Percentiles rank a stretch among this genome's conserved stretches.
phyloP scores from a whole-genome alignment of 371 early-diverging fungal species.

The Apophysomyces sp. region DNA sequence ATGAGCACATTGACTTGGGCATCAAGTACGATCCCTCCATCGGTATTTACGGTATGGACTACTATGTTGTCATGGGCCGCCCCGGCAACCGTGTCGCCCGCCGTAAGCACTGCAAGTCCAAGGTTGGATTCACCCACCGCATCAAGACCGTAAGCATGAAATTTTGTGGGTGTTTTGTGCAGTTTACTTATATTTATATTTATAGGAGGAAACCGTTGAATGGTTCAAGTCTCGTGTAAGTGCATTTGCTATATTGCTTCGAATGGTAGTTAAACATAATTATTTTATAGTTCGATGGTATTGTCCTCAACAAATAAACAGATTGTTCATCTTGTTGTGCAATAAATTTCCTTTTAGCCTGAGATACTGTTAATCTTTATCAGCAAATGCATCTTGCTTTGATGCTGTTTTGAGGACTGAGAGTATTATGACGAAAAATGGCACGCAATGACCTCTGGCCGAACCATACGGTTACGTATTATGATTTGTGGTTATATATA shows the following conservation, averaged over 20 bases:
- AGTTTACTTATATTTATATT: neutral
- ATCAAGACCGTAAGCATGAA: conserved; percentile 81
- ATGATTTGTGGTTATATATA: no score
- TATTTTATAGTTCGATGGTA: conserved; percentile 75
- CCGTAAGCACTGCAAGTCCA: conserved; percentile 89
- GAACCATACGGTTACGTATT: no score
- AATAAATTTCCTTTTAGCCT: neutral
- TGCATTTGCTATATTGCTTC: neutral
- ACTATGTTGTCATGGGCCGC: conserved; percentile 98
- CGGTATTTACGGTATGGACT: conserved; percentile 99
- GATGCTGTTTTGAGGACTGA: neutral
- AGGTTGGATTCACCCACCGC: conserved; percentile 93
- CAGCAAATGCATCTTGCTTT: neutral
- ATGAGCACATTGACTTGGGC: conserved; percentile 99
- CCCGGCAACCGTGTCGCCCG: conserved; percentile 97
- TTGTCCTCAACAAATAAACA: conserved; percentile 82
- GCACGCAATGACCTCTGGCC: no score
- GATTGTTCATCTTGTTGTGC: neutral
- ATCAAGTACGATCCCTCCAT: conserved; percentile 99
- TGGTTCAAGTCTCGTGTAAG: conserved; percentile 84
- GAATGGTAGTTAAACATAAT: neutral
- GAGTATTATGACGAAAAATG: neutral
- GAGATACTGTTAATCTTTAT: neutral
- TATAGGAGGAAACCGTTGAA: conserved; percentile 73
- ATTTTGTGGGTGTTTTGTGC: neutral